Percentiles rank a stretch among this genome's conserved stretches.
Evolutionary conservation across 371 early-diverging fungal species (phyloP).

Genomic region (Rhizopus arrhizus): DNA sequence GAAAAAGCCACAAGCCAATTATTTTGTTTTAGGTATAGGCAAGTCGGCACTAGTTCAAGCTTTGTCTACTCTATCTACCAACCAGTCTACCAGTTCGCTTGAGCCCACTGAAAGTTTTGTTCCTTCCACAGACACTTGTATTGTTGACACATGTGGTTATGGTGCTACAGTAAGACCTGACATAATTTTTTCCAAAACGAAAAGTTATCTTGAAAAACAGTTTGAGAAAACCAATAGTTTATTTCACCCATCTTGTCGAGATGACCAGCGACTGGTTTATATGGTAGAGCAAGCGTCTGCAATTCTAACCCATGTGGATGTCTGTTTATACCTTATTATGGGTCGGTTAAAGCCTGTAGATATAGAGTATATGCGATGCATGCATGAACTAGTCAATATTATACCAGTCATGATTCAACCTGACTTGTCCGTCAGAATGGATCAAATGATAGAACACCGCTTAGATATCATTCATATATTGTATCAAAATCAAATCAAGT

Average conservation of each 20-base stretch:
- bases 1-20: background rate
- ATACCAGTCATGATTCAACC: constrained; percentile 68
- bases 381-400: constrained; percentile 62
- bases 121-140: constrained; percentile 39
- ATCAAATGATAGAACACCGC: constrained; percentile 15
- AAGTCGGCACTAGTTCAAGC: constrained; percentile 54
- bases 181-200: constrained; percentile 33
- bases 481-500: constrained; percentile 15
- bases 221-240: constrained; percentile 37
- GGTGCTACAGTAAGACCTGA: constrained; percentile 52
- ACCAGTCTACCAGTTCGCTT: constrained; percentile 5
- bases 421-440: constrained; percentile 42
- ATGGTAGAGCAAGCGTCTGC: constrained; percentile 17
- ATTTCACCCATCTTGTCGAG: constrained; percentile 28
- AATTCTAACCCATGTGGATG: constrained; percentile 70
- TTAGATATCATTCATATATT: constrained; percentile 10
- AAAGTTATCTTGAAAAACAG: constrained; percentile 41
- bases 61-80: constrained; percentile 25
- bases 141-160: constrained; percentile 66
- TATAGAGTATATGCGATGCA: constrained; percentile 68
- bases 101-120: constrained; percentile 15
- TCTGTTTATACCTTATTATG: constrained; percentile 67
- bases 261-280: constrained; percentile 15
- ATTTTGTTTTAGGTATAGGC: constrained; percentile 42
- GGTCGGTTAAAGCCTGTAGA: constrained; percentile 73